Base-by-base conservation (phyloP, 352 stramenopile genomes). In the Globisporangium nagaii region DNA sequence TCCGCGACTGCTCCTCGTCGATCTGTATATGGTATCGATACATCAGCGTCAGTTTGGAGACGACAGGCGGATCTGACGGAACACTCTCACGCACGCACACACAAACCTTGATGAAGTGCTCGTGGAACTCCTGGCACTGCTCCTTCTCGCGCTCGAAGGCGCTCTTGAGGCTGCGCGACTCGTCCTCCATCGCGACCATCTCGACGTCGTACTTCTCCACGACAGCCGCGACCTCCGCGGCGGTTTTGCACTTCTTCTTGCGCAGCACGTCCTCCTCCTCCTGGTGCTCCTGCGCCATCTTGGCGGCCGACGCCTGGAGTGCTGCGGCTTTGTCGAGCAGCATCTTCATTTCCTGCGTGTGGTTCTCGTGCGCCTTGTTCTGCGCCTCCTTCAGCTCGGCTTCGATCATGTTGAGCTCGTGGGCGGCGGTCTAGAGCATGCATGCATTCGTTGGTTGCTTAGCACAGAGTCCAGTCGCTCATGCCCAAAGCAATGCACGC, bases 181-280 rank as follows among this genome's bases (percentile, higher is more conserved):
- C 76, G 3, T 55, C 62, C 45, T 83, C 70, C 44, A 92, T 76
- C 5, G 62, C 58, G 13, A 72, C 59, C 78, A 96, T 90, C 49
- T 93, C 84, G 1, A 34, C 27, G 62, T 93, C 83, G 57, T 90
- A 93, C 53, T 86, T 88, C 28, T 88, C 83, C 11, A 95, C 76
- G 22, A 88, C 65, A 17, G 46, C 53, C 13, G 76, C 74, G 7
- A 93, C 72, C 56, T 96, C 86, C 9, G 71, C 61, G 19, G 84
- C 84, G 36, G 78, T 79, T 46, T 93, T 93, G 65, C 69, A 84
- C 53, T 94, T 93, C 59, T 78, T 81, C 56, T 95, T 95, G 34
- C 79, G 79, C 28, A 95, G 66, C 19, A 58, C 35, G 20, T 90
- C 84, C 41, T 96, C 86, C 50, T 83, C 72, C 58, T 96, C 79